These are phyloP conservation scores for Cornus florida DNA, from an alignment of 148 eudicot species.

Conservation along the genomic window DNA sequence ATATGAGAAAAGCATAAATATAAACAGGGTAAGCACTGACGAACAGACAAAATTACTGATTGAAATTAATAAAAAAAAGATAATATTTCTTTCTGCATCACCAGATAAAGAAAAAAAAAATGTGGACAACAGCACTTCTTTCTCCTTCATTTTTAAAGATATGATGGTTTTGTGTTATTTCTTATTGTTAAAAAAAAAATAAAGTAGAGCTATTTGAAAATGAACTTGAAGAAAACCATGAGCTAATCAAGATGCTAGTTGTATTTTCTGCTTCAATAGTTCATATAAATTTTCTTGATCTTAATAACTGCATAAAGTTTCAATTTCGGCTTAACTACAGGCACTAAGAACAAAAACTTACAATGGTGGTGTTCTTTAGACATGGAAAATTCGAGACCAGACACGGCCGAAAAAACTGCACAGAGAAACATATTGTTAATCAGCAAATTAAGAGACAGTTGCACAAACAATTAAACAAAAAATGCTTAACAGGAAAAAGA, in stretches of 20 bases:
- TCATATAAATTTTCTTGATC: not conserved
- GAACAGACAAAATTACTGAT: not conserved
- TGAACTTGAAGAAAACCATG: not conserved
- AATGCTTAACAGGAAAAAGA: slow-evolving; percentile 1
- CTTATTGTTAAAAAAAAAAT: too few species aligned
- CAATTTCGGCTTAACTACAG: not conserved
- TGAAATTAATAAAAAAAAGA: too few species aligned
- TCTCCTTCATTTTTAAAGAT: not conserved
- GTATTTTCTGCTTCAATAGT: not conserved
- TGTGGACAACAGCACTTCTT: not conserved
- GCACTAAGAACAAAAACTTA: slow-evolving; percentile 34
- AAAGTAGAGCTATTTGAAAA: not conserved
- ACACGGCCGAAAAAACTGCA: slow-evolving; percentile 93
- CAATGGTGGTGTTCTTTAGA: slow-evolving; percentile 73
- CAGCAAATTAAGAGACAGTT: not conserved
- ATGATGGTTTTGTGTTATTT: not conserved
- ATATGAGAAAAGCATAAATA: not conserved
- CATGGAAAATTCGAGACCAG: slow-evolving; percentile 88
- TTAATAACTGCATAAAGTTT: not conserved
- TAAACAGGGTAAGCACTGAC: not conserved
- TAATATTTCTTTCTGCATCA: not conserved
- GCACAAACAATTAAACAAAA: not conserved
- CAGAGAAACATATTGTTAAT: slow-evolving; percentile 1
- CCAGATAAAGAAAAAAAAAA: not conserved
- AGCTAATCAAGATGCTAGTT: not conserved